These are phyloP conservation scores for Yamadazyma kanchanaburiensis DNA, from an alignment of 1,139 yeast genomes.

Conservation along the genomic window DNA sequence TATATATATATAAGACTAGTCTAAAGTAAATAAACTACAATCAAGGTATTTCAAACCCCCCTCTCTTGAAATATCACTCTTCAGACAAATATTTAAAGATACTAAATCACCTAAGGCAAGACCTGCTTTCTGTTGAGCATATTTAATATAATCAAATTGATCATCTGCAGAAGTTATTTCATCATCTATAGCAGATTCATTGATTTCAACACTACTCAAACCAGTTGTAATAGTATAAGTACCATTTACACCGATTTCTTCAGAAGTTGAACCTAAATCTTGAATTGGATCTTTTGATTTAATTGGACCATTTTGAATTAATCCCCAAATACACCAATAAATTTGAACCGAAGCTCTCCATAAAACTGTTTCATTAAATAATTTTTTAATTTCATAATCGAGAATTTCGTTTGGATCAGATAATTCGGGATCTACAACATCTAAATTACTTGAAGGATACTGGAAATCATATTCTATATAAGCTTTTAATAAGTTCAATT, in stretches of 20 bases:
- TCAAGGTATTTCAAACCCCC: too few species aligned
- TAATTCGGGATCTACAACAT: constrained; percentile 14
- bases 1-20: too few species aligned
- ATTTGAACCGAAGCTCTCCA: constrained; percentile 85
- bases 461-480: constrained; percentile 60
- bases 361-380: constrained; percentile 61
- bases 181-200: constrained; percentile 26
- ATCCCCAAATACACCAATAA: constrained; percentile 91
- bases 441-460: constrained; percentile 33
- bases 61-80: too few species aligned
- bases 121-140: constrained; percentile 71
- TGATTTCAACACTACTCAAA: constrained; percentile 25
- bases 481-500: constrained; percentile 67
- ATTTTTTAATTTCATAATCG: constrained; percentile 53
- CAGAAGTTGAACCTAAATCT: constrained; percentile 12
- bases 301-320: constrained; percentile 64
- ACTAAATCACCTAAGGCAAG: constrained; percentile 74
- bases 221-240: constrained; percentile 40
- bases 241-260: constrained; percentile 33
- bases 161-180: constrained; percentile 51
- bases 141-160: constrained; percentile 74
- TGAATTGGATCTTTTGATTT: constrained; percentile 13
- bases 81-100: too few species aligned
- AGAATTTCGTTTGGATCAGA: constrained; percentile 24
- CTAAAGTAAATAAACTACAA: constrained; percentile 26